These are phyloP conservation scores for Mesembryanthemum crystallinum DNA, from an alignment of 148 eudicot genomes.

Conservation along the genomic window DNA sequence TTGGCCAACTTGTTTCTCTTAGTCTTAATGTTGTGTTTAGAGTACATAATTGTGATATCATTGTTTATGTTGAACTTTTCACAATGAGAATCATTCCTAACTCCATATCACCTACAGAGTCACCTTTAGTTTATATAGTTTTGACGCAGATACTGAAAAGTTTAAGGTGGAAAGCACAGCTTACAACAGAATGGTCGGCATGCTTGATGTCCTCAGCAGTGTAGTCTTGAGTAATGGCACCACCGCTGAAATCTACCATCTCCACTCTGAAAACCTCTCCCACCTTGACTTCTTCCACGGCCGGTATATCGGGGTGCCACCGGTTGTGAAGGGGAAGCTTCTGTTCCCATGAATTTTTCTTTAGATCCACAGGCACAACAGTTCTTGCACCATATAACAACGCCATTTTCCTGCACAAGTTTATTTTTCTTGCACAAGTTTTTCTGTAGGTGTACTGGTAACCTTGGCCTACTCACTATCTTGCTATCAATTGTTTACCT, in stretches of 20 bases:
- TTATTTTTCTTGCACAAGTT: no score
- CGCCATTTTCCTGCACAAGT: constrained; percentile 1
- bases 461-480: no score
- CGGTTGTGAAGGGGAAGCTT: constrained; percentile 64
- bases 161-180: neutral
- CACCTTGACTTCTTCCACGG: constrained; percentile 47
- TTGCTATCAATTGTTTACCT: neutral
- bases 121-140: neutral
- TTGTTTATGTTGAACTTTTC: no score
- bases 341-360: constrained; percentile 70
- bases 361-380: constrained; percentile 49
- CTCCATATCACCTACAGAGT: no score
- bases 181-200: constrained; percentile 51
- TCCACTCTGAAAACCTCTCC: constrained; percentile 71
- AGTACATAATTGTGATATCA: no score
- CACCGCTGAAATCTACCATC: constrained; percentile 75
- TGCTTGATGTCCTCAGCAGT: constrained; percentile 67
- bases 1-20: no score
- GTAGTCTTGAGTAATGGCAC: constrained; percentile 45
- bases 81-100: no score
- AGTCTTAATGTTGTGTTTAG: no score
- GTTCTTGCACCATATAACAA: constrained; percentile 37
- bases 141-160: neutral
- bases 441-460: no score
- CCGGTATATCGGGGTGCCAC: constrained; percentile 75